phyloP scores from a whole-genome alignment of 306 rosid species.

The Quillaja saponaria region DNA sequence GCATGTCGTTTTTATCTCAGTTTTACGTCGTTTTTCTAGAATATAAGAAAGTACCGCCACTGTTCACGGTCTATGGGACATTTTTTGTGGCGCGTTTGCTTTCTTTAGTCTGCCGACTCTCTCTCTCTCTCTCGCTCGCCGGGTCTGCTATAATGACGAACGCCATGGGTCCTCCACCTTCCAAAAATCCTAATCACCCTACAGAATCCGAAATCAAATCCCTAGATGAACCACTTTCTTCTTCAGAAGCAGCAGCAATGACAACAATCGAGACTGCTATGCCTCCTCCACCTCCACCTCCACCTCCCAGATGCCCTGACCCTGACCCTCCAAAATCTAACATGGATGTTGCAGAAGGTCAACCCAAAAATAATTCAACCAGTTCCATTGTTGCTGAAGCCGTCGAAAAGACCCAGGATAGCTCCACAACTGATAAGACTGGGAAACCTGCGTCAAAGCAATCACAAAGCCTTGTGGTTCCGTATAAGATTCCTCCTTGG shows the following conservation, averaged over 20 bases:
- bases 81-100: too few relatives aligned
- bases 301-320: conserved; percentile 35
- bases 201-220: conserved; percentile 24
- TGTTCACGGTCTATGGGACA: too few relatives aligned
- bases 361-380: conserved; percentile 20
- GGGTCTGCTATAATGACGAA: conserved; percentile 62
- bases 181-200: conserved; percentile 44
- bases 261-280: conserved; percentile 9
- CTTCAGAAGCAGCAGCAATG: conserved; percentile 2
- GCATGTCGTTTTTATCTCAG: too few relatives aligned
- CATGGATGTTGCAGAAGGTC: conserved; percentile 9
- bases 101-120: too few relatives aligned
- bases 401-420: conserved; percentile 7
- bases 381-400: conserved; percentile 23
- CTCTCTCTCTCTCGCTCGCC: too few relatives aligned
- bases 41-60: too few relatives aligned
- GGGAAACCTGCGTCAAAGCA: conserved; percentile 27
- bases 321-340: conserved; percentile 22
- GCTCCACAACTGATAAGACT: conserved; percentile 12
- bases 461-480: conserved; percentile 44
- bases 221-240: conserved; percentile 11
- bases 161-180: conserved; percentile 68
- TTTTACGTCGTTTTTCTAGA: not conserved
- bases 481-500: conserved; percentile 87
- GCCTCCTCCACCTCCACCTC: conserved; percentile 23